phyloP scores from a whole-genome alignment of 768 basidiomycete genomes.

The Terana coerulea region DNA sequence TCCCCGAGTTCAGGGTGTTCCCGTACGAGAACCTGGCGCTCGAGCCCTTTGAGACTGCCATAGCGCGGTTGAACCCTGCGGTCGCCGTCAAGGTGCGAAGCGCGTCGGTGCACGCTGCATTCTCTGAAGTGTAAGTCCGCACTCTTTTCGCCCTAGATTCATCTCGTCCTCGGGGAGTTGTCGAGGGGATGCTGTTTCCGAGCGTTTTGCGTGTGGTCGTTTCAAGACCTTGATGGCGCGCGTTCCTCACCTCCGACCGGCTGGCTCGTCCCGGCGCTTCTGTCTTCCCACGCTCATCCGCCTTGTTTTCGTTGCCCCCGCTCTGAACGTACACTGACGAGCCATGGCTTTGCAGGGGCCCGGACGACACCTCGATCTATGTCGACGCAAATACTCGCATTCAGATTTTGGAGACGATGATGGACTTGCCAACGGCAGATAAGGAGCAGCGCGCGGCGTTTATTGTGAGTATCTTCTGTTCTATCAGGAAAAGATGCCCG shows the following conservation, averaged over 20 bases:
- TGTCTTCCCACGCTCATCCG: not conserved
- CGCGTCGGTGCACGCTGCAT: slow-evolving; percentile 48
- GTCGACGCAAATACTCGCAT: slow-evolving; percentile 64
- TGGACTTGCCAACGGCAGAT: slow-evolving; percentile 60
- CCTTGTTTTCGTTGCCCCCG: not conserved
- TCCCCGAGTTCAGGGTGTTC: slow-evolving; percentile 46
- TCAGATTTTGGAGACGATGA: slow-evolving; percentile 78
- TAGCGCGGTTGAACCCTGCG: slow-evolving; percentile 49
- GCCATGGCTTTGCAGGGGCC: slow-evolving; percentile 17
- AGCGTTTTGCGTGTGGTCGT: not conserved
- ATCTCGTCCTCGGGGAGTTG: not conserved
- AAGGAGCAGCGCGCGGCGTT: slow-evolving; percentile 65
- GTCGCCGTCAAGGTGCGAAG: slow-evolving; percentile 52
- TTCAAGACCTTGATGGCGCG: not conserved
- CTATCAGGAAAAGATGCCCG: too few relatives aligned
- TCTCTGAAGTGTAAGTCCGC: slow-evolving; percentile 40
- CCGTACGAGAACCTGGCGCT: slow-evolving; percentile 51
- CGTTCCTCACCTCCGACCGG: not conserved
- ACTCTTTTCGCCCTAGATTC: not conserved
- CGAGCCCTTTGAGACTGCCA: slow-evolving; percentile 51
- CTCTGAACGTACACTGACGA: slow-evolving; percentile 4
- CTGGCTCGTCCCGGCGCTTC: not conserved
- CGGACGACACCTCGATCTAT: slow-evolving; percentile 36
- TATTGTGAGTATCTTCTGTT: slow-evolving; percentile 47
- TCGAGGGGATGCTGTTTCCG: not conserved